These are phyloP conservation scores for Rubus idaeus DNA, from an alignment of 306 rosid genomes.

Conservation along the genomic window DNA sequence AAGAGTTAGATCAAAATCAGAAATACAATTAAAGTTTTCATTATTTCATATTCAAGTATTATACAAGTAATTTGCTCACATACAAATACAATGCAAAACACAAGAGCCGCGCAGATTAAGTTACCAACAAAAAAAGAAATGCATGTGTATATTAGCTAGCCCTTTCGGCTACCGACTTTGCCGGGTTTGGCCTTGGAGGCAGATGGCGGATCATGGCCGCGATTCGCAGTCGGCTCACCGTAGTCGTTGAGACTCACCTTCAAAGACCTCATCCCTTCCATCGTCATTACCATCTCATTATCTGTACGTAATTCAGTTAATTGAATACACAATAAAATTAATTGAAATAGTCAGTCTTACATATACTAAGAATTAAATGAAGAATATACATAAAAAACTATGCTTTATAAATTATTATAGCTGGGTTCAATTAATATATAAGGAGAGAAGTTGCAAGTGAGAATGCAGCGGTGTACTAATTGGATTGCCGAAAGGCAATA, in stretches of 20 bases:
- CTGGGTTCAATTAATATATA: not conserved
- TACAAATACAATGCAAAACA: not conserved
- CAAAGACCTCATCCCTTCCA: conserved; percentile 35
- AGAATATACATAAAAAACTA: not conserved
- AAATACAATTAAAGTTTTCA: too few relatives aligned
- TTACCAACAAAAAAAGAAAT: not conserved
- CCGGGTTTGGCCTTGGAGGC: not conserved
- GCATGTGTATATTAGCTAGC: not conserved
- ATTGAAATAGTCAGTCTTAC: not conserved
- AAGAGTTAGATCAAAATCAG: too few relatives aligned
- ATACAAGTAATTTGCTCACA: not conserved
- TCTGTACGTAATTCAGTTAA: not conserved
- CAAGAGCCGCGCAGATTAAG: not conserved
- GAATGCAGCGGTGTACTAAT: too few relatives aligned
- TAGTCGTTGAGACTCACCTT: conserved; percentile 39
- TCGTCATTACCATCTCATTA: conserved; percentile 6
- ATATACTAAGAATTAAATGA: not conserved
- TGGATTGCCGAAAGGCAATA: too few relatives aligned
- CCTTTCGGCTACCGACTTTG: conserved; percentile 8
- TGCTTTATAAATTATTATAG: not conserved
- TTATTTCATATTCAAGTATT: not conserved
- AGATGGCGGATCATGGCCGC: conserved; percentile 46
- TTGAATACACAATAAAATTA: not conserved
- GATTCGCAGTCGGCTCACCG: conserved; percentile 46
- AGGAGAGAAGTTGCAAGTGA: too few relatives aligned